Evolutionary conservation across 345 rosid species (phyloP), one percentile per base, ranked within the genome.

Genomic region (Moricandia arvensis): DNA sequence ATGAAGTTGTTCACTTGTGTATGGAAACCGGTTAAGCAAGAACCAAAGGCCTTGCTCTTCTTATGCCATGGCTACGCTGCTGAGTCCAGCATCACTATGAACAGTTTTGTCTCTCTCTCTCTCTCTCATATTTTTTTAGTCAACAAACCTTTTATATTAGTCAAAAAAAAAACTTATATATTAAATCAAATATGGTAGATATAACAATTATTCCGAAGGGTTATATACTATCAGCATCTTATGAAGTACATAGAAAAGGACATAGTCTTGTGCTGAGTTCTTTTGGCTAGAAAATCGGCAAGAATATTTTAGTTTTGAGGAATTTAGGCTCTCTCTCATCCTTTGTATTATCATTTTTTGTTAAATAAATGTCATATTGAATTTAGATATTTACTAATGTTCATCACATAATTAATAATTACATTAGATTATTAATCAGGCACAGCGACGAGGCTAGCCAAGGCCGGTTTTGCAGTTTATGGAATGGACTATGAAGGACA

Each of bases 401-500:
- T 60, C 33, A 68, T 59, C 74, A 34, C 7, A 10, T 41, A 35
- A 11, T 30, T 66, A 7, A 43, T 43, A 47, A 47, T 11, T 65
- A 7, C 16, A 59, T 62, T 35, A 7, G 10, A 66, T 1, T n/a
- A n/a, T n/a, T 17, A 27, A 12, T 37, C 81, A 94, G 99, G 92
- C 26, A 83, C 93, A 0, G 97, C 96, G 2, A 78, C 65, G 61
- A 78, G 90, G 74, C 79, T 95, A 13, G 92, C 86, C 41, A 83
- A 84, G 5, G 88, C 84, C 2, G 99, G 97, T 0, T 94, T 65
- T 76, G 92, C 85, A 1, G 90, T 89, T 0, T 86, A 89, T 53
- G 99, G 97, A 8, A 89, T 95, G 12, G 99, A 95, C 75, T 94
- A 87, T 53, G 92, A 87, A 83, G 99, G 99, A 2, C 99, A 95